phyloP scores from a whole-genome alignment of 306 rosid species.

The Acacia melanoxylon region DNA sequence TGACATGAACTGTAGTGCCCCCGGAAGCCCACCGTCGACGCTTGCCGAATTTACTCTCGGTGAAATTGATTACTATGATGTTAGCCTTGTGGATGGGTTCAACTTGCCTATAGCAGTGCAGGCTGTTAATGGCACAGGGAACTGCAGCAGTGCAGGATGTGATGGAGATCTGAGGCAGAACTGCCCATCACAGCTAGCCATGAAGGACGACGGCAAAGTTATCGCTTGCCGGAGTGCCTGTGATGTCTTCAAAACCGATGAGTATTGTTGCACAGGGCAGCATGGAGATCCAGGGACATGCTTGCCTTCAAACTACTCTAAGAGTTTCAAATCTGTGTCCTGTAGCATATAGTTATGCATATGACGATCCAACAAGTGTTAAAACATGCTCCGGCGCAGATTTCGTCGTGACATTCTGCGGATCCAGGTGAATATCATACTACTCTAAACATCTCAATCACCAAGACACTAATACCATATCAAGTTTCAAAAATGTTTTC shows the following conservation, averaged over 20 bases:
- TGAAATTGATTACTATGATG: slow-evolving; percentile 52
- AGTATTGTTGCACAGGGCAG: slow-evolving; percentile 64
- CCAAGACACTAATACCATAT: background rate
- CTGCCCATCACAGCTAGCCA: slow-evolving; percentile 47
- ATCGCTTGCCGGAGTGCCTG: slow-evolving; percentile 60
- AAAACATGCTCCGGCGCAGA: slow-evolving; percentile 56
- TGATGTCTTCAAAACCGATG: slow-evolving; percentile 49
- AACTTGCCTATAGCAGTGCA: slow-evolving; percentile 56
- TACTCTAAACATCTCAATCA: background rate
- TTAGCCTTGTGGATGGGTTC: slow-evolving; percentile 72
- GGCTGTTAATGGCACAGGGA: slow-evolving; percentile 55
- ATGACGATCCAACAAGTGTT: slow-evolving; percentile 51
- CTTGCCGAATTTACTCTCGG: slow-evolving; percentile 61
- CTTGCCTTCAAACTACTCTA: slow-evolving; percentile 55
- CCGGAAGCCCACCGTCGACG: slow-evolving; percentile 51
- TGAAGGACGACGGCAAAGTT: slow-evolving; percentile 41
- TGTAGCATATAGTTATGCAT: slow-evolving; percentile 57
- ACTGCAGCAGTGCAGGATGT: slow-evolving; percentile 59
- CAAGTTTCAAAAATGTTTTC: background rate
- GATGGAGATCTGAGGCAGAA: slow-evolving; percentile 59
- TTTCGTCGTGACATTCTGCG: slow-evolving; percentile 54
- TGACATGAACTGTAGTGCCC: slow-evolving; percentile 49
- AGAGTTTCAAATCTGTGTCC: slow-evolving; percentile 61
- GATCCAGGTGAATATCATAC: slow-evolving; percentile 40
- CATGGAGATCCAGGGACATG: slow-evolving; percentile 47